Percentiles rank a stretch among this genome's conserved stretches.
Conservation (phyloP, 495 filamentous ascomycete genomes). For the Penicillium daleae region DNA sequence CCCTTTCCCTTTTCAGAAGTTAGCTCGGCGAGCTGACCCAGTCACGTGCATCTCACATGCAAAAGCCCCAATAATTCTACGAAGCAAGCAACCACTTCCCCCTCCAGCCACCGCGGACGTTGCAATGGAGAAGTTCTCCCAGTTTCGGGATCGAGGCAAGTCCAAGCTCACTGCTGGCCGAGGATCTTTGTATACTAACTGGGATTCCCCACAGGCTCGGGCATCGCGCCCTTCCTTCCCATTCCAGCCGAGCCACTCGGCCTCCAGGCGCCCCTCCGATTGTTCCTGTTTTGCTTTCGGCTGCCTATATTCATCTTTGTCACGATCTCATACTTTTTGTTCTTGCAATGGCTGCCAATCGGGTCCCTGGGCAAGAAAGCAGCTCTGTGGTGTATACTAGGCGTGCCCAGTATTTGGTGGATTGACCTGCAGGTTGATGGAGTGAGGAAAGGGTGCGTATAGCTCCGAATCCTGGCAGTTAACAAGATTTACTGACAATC, state of each 20-base stretch:
- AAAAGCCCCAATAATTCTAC: conserved; percentile 10
- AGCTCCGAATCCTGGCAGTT: not conserved
- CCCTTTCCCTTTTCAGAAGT: not conserved
- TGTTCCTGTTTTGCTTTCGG: conserved; percentile 78
- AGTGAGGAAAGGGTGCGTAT: conserved; percentile 77
- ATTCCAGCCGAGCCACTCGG: conserved; percentile 63
- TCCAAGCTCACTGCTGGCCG: not conserved
- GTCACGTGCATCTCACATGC: conserved; percentile 29
- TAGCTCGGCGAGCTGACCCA: not conserved
- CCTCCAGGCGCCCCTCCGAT: conserved; percentile 62
- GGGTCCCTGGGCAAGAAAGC: conserved; percentile 79
- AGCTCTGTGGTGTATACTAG: conserved; percentile 81
- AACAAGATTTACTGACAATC: not conserved
- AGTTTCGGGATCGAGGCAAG: conserved; percentile 91
- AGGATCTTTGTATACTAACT: not conserved
- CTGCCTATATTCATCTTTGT: conserved; percentile 76
- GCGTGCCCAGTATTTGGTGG: conserved; percentile 93
- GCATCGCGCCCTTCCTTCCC: conserved; percentile 94
- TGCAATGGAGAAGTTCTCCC: conserved; percentile 94
- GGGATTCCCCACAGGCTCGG: conserved; percentile 67
- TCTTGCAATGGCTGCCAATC: conserved; percentile 87
- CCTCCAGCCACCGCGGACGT: not conserved
- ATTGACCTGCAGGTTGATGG: conserved; percentile 95
- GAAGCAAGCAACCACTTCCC: not conserved
- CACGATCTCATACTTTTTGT: conserved; percentile 69